Conservation (phyloP, 306 rosid genomes). For the Biancaea sappan region DNA sequence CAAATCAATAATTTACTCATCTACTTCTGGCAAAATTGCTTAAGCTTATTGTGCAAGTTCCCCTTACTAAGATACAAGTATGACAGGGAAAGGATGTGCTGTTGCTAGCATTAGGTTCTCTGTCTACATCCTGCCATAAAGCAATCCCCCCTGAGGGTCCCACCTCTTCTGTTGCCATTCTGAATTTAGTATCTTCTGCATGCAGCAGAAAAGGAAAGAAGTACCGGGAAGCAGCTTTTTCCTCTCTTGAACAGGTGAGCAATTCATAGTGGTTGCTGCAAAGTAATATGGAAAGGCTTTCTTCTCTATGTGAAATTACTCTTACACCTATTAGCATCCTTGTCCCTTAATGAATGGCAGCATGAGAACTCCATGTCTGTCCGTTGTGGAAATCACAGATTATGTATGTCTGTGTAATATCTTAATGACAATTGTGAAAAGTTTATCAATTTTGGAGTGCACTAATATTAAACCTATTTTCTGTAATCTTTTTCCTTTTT, state of each 20-base stretch:
- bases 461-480: neutral
- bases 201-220: constrained; percentile 79
- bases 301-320: constrained; percentile 21
- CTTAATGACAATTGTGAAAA: neutral
- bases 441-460: constrained; percentile 13
- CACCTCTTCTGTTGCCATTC: constrained; percentile 63
- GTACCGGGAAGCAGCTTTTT: constrained; percentile 83
- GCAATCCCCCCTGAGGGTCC: constrained; percentile 61
- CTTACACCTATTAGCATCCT: constrained; percentile 3
- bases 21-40: constrained; percentile 1
- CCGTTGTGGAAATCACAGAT: constrained; percentile 18
- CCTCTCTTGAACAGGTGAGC: constrained; percentile 81
- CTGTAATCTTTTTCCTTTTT: neutral
- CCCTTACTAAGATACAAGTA: neutral
- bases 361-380: neutral
- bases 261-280: constrained; percentile 26
- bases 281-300: constrained; percentile 16
- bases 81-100: constrained; percentile 93
- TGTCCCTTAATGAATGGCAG: constrained; percentile 9
- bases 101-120: constrained; percentile 75
- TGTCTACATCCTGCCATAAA: constrained; percentile 76
- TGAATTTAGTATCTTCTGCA: constrained; percentile 70
- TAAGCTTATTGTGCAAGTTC: constrained; percentile 20
- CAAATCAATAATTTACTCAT: too few relatives aligned
- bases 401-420: constrained; percentile 1